A percentile compares a stretch with the other conserved stretches of the same genome.
phyloP scores from a whole-genome alignment of 768 basidiomycete species.

The Lepiota venenata region DNA sequence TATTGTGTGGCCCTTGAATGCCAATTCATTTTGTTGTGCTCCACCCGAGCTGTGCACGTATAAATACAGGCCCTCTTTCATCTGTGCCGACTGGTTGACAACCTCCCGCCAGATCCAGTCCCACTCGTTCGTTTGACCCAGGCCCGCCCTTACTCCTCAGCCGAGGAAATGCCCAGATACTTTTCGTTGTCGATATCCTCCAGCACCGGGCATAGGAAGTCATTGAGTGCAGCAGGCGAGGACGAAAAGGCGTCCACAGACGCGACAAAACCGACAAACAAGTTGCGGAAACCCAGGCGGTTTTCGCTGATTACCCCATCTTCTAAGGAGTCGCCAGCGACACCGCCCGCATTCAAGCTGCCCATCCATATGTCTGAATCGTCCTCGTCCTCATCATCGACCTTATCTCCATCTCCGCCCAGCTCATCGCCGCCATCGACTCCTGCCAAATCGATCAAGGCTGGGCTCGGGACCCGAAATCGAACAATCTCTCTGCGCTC shows the following conservation, averaged over 20 bases:
- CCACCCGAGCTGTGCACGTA: not conserved
- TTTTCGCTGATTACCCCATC: conserved; percentile 6
- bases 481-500: conserved; percentile 10
- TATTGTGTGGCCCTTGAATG: too few relatives aligned
- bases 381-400: not conserved
- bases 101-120: not conserved
- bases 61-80: not conserved
- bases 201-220: not conserved
- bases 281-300: conserved; percentile 7
- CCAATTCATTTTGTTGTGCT: too few relatives aligned
- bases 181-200: conserved; percentile 1
- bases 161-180: not conserved
- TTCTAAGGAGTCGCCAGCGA: conserved; percentile 2
- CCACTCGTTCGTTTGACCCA: not conserved
- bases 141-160: not conserved
- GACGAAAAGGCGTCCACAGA: not conserved
- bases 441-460: not conserved
- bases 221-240: not conserved
- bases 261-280: conserved; percentile 2
- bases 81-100: not conserved
- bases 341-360: too few relatives aligned
- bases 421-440: not conserved
- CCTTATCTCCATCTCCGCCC: not conserved
- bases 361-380: too few relatives aligned
- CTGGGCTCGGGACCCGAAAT: not conserved